A percentile compares a stretch with the other conserved stretches of the same genome.
These are phyloP conservation scores for Apiospora sp. DNA, from an alignment of 2,329 filamentous ascomycete genomes.

Conservation along the genomic window DNA sequence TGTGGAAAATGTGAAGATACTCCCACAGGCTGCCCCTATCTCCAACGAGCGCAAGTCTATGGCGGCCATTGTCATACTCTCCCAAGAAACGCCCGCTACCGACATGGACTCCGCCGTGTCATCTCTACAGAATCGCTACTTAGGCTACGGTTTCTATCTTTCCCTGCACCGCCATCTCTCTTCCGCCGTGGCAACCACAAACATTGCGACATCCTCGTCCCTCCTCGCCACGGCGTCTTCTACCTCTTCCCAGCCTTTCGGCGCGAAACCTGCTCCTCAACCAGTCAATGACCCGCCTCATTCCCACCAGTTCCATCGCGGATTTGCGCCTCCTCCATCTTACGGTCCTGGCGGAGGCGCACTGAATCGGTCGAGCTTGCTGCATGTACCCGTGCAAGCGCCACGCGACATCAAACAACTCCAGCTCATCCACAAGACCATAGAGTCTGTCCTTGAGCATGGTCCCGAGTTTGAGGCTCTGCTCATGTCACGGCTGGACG, in stretches of 20 bases:
- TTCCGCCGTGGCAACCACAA: conserved; percentile 68
- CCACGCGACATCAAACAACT: conserved; percentile 82
- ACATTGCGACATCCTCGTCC: conserved; percentile 36
- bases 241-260: conserved; percentile 72
- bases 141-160: conserved; percentile 85
- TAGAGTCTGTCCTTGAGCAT: conserved; percentile 80
- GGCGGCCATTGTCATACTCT: conserved; percentile 81
- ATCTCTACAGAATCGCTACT: conserved; percentile 80
- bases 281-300: conserved; percentile 40
- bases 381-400: conserved; percentile 75
- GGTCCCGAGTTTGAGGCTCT: conserved; percentile 91
- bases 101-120: conserved; percentile 86
- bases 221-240: conserved; percentile 42
- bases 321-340: conserved; percentile 79
- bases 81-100: conserved; percentile 80
- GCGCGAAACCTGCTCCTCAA: conserved; percentile 72
- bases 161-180: conserved; percentile 84
- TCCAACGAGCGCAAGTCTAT: conserved; percentile 73
- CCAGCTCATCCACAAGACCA: conserved; percentile 84
- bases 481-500: conserved; percentile 84
- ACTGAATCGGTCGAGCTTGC: conserved; percentile 55
- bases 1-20: conserved; percentile 77
- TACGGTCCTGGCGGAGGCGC: conserved; percentile 59
- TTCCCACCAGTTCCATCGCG: conserved; percentile 40
- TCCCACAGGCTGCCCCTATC: conserved; percentile 60